Evolutionary conservation across 768 basidiomycete species (phyloP).

Genomic region (Dendrothele bispora): DNA sequence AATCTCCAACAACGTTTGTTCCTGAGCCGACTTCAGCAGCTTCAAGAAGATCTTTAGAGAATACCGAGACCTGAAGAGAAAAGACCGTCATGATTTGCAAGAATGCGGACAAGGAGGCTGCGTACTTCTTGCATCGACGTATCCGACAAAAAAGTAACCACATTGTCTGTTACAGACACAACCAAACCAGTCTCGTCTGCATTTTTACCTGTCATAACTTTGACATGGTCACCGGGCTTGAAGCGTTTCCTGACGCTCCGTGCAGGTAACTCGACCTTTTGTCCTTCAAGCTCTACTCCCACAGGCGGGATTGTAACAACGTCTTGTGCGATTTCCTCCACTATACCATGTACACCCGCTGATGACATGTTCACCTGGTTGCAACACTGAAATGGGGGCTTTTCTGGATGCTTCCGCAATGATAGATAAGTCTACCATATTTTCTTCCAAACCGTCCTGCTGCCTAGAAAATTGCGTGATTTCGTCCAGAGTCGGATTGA

Average conservation of each 20-base stretch:
- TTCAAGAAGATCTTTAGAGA: constrained; percentile 94
- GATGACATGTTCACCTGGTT: constrained; percentile 96
- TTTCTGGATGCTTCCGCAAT: constrained; percentile 93
- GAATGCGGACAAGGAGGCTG: background rate
- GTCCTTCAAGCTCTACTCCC: constrained; percentile 82
- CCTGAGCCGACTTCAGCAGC: constrained; percentile 96
- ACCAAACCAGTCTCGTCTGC: constrained; percentile 95
- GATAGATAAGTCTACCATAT: constrained; percentile 80
- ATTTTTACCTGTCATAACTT: constrained; percentile 95
- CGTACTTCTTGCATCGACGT: constrained; percentile 93
- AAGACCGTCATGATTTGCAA: constrained; percentile 9
- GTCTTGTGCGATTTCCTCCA: constrained; percentile 86
- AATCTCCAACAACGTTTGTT: constrained; percentile 87
- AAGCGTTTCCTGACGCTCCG: constrained; percentile 92
- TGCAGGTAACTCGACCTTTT: constrained; percentile 83
- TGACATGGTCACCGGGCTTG: constrained; percentile 97
- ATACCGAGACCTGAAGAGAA: constrained; percentile 88
- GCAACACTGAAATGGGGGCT: constrained; percentile 89
- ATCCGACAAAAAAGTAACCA: constrained; percentile 96
- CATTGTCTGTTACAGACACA: constrained; percentile 84
- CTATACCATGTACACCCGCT: constrained; percentile 87
- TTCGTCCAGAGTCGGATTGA: constrained; percentile 95
- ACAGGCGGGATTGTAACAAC: constrained; percentile 81
- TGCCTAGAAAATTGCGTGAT: constrained; percentile 87
- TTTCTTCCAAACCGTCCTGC: constrained; percentile 47